These are phyloP conservation scores for Pseudogymnoascus sp. DNA, from an alignment of 2,329 filamentous ascomycete genomes.

Conservation along the genomic window DNA sequence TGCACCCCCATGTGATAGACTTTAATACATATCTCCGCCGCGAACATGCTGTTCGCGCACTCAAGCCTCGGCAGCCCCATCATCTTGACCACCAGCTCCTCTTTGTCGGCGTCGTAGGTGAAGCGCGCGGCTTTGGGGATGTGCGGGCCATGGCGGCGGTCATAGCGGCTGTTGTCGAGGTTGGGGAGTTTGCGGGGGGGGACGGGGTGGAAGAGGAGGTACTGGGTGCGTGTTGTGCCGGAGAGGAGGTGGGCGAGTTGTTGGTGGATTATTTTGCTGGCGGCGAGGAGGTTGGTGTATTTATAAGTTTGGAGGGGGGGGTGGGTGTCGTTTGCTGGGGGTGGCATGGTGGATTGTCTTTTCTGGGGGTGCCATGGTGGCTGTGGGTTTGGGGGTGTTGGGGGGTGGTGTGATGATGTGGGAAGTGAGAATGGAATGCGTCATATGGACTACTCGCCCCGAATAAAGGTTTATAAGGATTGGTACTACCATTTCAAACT, in stretches of 20 bases:
- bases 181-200: neutral
- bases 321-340: too few species aligned
- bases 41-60: neutral
- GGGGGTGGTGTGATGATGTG: too few species aligned
- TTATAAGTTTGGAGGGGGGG: too few species aligned
- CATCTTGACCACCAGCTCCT: neutral
- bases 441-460: too few species aligned
- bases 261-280: neutral
- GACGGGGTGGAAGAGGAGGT: neutral
- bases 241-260: neutral
- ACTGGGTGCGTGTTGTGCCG: neutral
- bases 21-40: neutral
- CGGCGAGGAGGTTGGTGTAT: too few species aligned
- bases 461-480: too few species aligned
- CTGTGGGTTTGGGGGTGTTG: too few species aligned
- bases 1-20: neutral
- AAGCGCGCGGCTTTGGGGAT: neutral
- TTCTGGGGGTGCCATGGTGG: too few species aligned
- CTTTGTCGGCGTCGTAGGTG: neutral
- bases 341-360: too few species aligned
- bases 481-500: too few species aligned
- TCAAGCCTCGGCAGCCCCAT: neutral
- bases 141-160: neutral
- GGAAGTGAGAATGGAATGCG: too few species aligned
- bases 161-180: neutral